phyloP scores from a whole-genome alignment of 306 rosid species.

The Sophora flavescens region DNA sequence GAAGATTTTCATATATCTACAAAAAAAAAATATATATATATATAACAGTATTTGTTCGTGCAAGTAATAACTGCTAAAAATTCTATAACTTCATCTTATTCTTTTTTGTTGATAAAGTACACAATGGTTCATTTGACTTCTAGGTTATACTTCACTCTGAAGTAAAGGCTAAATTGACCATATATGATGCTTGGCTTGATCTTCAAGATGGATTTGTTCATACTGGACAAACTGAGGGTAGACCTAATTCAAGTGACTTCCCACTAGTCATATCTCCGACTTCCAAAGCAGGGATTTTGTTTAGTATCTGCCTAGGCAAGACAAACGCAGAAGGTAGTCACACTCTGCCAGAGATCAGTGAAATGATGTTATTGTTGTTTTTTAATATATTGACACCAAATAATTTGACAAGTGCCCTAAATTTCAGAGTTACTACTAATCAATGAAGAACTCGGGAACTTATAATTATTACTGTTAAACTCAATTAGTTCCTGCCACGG shows the following conservation, averaged over 20 bases:
- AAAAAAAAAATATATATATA: too few relatives aligned
- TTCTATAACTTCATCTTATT: conserved; percentile 34
- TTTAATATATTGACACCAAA: conserved; percentile 32
- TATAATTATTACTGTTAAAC: too few relatives aligned
- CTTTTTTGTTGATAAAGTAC: conserved; percentile 40
- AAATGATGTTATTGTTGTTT: conserved; percentile 38
- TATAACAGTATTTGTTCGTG: conserved; percentile 16
- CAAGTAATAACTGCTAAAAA: conserved; percentile 31
- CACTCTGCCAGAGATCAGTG: conserved; percentile 33
- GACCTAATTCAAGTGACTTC: conserved; percentile 80
- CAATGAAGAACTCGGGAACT: conserved; percentile 26
- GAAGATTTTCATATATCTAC: conserved; percentile 4
- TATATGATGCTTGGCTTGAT: conserved; percentile 94
- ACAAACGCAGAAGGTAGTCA: conserved; percentile 69
- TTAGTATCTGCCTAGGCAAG: conserved; percentile 83
- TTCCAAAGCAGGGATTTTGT: conserved; percentile 89
- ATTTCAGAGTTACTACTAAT: conserved; percentile 11
- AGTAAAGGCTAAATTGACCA: conserved; percentile 85
- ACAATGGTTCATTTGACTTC: conserved; percentile 50
- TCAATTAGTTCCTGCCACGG: background rate
- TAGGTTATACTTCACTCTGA: conserved; percentile 95
- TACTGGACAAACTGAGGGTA: conserved; percentile 67
- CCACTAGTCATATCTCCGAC: conserved; percentile 85
- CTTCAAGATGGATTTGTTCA: conserved; percentile 98
- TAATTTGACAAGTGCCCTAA: conserved; percentile 34